phyloP scores from a whole-genome alignment of 495 filamentous ascomycete species.

The Penicillium roqueforti region DNA sequence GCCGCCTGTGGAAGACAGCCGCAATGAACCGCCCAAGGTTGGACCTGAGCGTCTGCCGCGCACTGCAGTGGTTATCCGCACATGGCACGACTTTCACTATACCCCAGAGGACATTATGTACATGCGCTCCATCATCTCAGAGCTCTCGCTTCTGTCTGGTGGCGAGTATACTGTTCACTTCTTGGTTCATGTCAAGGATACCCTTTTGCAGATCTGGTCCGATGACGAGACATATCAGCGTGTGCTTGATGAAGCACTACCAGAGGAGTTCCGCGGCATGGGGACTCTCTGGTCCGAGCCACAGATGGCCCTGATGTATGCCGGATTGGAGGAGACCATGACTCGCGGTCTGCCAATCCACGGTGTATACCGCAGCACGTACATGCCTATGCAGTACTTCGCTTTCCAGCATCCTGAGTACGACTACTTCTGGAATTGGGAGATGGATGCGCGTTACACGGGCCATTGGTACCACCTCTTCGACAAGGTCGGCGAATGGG shows the following conservation, averaged over 20 bases:
- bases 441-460: constrained; percentile 94
- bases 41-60: constrained; percentile 43
- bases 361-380: constrained; percentile 84
- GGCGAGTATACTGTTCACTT: constrained; percentile 63
- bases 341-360: constrained; percentile 73
- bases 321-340: constrained; percentile 70
- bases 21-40: constrained; percentile 12
- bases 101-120: constrained; percentile 50
- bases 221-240: constrained; percentile 58
- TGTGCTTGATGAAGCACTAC: constrained; percentile 66
- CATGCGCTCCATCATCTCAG: constrained; percentile 56
- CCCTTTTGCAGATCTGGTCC: constrained; percentile 61
- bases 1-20: constrained; percentile 5
- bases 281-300: constrained; percentile 86
- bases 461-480: constrained; percentile 96
- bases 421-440: constrained; percentile 97
- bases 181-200: constrained; percentile 63
- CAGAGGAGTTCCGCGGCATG: constrained; percentile 83
- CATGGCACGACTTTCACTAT: constrained; percentile 58
- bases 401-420: constrained; percentile 87
- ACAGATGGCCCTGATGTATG: constrained; percentile 86
- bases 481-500: constrained; percentile 67
- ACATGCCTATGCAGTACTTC: constrained; percentile 93
- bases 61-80: constrained; percentile 59
- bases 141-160: constrained; percentile 58